These are phyloP conservation scores for Rhynchosporium agropyri DNA, from an alignment of 2,329 filamentous ascomycete genomes.

Conservation along the genomic window DNA sequence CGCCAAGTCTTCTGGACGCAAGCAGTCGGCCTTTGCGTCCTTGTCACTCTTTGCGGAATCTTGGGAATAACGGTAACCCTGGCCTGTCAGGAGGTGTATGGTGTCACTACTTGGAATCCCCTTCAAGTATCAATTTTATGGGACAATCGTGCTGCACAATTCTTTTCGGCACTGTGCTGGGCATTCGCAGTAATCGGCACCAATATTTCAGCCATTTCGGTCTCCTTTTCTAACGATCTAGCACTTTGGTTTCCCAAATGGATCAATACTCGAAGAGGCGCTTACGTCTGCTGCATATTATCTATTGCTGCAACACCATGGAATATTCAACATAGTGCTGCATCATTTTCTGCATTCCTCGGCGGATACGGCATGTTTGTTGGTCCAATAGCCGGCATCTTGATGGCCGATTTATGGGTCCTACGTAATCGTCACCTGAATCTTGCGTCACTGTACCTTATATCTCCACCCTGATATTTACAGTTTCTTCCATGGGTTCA, in stretches of 20 bases:
- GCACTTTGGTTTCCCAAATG: slow-evolving; percentile 53
- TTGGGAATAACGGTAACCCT: slow-evolving; percentile 36
- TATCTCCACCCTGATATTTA: slow-evolving; percentile 35
- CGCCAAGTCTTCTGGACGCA: slow-evolving; percentile 35
- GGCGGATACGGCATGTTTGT: slow-evolving; percentile 44
- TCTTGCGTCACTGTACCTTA: slow-evolving; percentile 42
- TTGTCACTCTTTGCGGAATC: slow-evolving; percentile 36
- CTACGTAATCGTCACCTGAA: slow-evolving; percentile 41
- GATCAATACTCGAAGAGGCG: slow-evolving; percentile 52
- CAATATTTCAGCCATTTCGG: slow-evolving; percentile 47
- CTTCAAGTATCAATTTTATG: slow-evolving; percentile 34
- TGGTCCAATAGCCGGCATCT: slow-evolving; percentile 45
- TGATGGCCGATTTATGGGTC: slow-evolving; percentile 43
- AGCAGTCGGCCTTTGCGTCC: slow-evolving; percentile 32
- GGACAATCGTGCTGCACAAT: slow-evolving; percentile 39
- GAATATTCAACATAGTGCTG: slow-evolving; percentile 47
- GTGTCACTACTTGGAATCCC: slow-evolving; percentile 39
- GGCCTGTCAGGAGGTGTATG: slow-evolving; percentile 37
- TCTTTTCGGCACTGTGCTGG: slow-evolving; percentile 39
- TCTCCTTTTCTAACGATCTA: slow-evolving; percentile 43
- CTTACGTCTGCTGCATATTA: slow-evolving; percentile 48
- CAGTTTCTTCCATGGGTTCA: slow-evolving; percentile 31
- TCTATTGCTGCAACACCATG: slow-evolving; percentile 50
- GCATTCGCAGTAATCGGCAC: slow-evolving; percentile 41
- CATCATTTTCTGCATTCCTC: slow-evolving; percentile 40